Conservation (phyloP, 768 basidiomycete species). For the Gloeopeniophorella convolvens region DNA sequence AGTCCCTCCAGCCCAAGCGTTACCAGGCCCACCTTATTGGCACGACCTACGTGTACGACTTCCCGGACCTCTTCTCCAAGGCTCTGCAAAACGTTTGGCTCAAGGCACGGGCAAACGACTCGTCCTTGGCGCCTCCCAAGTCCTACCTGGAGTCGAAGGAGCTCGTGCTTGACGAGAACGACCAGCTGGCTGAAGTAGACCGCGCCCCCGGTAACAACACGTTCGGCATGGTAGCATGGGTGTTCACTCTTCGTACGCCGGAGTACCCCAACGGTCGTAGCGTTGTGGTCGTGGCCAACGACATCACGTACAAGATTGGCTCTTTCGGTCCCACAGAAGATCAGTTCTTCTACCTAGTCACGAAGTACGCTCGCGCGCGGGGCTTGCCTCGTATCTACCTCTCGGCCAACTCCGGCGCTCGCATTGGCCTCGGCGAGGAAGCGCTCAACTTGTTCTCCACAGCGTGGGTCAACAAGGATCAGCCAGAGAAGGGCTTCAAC, state of each 20-base stretch:
- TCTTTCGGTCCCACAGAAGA: constrained; percentile 96
- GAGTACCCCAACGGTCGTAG: constrained; percentile 87
- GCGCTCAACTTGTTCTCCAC: constrained; percentile 79
- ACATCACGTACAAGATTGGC: constrained; percentile 98
- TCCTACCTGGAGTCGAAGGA: constrained; percentile 79
- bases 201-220: constrained; percentile 90
- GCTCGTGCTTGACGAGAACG: constrained; percentile 90
- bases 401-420: constrained; percentile 97
- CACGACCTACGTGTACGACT: constrained; percentile 98
- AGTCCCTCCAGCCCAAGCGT: constrained; percentile 95
- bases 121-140: constrained; percentile 69
- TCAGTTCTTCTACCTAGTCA: constrained; percentile 93
- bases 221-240: constrained; percentile 98
- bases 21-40: constrained; percentile 98
- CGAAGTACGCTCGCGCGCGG: constrained; percentile 82
- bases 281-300: constrained; percentile 89
- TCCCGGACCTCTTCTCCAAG: constrained; percentile 98
- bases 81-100: constrained; percentile 92
- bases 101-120: constrained; percentile 55
- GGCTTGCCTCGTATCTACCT: constrained; percentile 96
- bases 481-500: constrained; percentile 92
- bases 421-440: constrained; percentile 94
- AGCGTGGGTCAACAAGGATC: constrained; percentile 76
- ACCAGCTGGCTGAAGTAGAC: constrained; percentile 84
- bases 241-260: constrained; percentile 86